Conservation (phyloP, 305 asterid genomes). For the Fraxinus nigra region DNA sequence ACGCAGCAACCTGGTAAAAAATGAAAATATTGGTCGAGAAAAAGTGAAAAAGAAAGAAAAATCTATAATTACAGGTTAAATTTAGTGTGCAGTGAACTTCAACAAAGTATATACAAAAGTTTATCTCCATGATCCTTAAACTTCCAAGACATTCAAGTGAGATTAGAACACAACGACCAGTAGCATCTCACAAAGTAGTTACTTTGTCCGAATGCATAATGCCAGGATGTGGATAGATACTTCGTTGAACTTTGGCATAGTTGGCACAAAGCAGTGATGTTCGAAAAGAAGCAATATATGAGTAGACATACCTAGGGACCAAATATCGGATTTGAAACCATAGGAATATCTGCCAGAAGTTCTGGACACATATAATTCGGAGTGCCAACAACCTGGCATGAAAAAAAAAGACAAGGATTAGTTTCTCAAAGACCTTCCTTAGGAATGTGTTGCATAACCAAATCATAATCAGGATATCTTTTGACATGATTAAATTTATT, state of each 20-base stretch:
- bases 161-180: background rate
- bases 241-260: background rate
- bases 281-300: background rate
- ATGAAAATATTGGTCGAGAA: background rate
- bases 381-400: conserved; percentile 89
- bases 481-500: too few species aligned
- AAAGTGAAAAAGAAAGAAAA: background rate
- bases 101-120: background rate
- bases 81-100: background rate
- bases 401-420: conserved; percentile 20
- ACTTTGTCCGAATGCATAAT: background rate
- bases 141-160: background rate
- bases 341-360: conserved; percentile 98
- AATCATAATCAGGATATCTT: background rate
- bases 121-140: background rate
- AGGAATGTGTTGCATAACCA: conserved; percentile 11
- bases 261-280: background rate
- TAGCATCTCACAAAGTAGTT: background rate
- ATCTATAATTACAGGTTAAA: background rate
- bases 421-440: conserved; percentile 8
- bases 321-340: conserved; percentile 94
- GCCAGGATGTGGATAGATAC: background rate
- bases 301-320: conserved; percentile 83
- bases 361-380: conserved; percentile 99
- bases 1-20: conserved; percentile 82